Conservation (phyloP, 768 basidiomycete genomes). For the Russula olivacea region DNA sequence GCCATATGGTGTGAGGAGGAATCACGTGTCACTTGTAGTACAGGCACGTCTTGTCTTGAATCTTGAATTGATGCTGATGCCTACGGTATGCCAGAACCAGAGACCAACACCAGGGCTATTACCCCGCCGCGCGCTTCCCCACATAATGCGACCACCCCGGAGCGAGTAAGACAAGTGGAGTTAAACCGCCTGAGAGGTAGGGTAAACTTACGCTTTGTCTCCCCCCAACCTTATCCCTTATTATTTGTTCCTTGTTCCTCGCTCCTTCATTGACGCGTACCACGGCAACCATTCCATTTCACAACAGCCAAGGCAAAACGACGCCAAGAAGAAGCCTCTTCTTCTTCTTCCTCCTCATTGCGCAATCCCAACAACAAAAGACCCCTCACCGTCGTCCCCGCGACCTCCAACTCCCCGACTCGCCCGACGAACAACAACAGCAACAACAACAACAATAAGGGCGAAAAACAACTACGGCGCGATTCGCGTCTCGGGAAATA, state of each 20-base stretch:
- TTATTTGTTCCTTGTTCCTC: not conserved
- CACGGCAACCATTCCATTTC: not conserved
- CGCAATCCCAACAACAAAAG: conserved; percentile 72
- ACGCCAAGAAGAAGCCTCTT: conserved; percentile 54
- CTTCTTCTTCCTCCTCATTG: conserved; percentile 47
- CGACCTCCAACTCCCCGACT: conserved; percentile 58
- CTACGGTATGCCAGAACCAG: not conserved
- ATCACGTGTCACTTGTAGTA: not conserved
- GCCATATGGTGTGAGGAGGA: too few relatives aligned
- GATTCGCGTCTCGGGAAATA: conserved; percentile 83
- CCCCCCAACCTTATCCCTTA: too few relatives aligned
- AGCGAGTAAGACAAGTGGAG: conserved; percentile 67
- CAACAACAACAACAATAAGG: conserved; percentile 25
- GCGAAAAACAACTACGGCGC: conserved; percentile 53
- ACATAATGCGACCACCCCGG: conserved; percentile 46
- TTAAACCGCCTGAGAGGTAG: conserved; percentile 73
- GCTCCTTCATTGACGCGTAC: not conserved
- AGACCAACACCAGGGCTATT: conserved; percentile 26
- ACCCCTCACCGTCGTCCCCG: conserved; percentile 52
- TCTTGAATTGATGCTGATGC: too few relatives aligned
- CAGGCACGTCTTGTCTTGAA: too few relatives aligned
- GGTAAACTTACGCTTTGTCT: not conserved
- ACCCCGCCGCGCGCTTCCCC: conserved; percentile 39
- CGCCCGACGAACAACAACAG: conserved; percentile 30
- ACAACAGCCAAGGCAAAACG: conserved; percentile 69